Evolutionary conservation across 768 basidiomycete genomes (phyloP), one percentile per base, ranked within the genome.

Genomic region (Macrolepiota dolichaula): DNA sequence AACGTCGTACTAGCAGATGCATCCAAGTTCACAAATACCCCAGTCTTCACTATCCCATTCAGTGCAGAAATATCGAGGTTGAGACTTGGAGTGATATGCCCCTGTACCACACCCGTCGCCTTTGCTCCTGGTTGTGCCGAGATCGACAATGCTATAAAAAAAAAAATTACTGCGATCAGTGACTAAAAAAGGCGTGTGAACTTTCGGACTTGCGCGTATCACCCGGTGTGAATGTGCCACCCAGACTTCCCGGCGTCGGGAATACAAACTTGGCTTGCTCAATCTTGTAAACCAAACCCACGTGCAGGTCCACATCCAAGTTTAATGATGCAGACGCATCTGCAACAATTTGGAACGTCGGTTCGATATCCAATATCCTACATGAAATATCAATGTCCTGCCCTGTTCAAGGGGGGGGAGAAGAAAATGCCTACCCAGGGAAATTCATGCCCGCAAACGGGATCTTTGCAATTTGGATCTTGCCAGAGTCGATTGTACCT

Each of bases 371-470:
- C 32, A 85, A 63, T 51, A 85, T 73, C 3, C 81, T 81, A 52
- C 3, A n/a, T 22, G 38, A 22, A 12, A 17, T 37, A 42, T 44
- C 17, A 27, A 17, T 57, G 24, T 49, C 3, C 57, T n/a, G 32
- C 4, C 19, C 42, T 13, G 19, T 7, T n/a, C n/a, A n/a, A n/a
- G n/a, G n/a, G n/a, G n/a, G n/a, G n/a, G n/a, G n/a, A n/a, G n/a
- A 54, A 37, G 40, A 36, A 32, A 5, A 4, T n/a, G 65, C 73
- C 15, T 69, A 80, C 80, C 77, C 81, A 46, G 82, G 80, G 68
- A 84, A 76, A 65, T 79, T 76, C 17, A 84, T 71, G 6, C 80
- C 82, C 1, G 80, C 80, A 57, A 85, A 71, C 1, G 78, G 78
- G 35, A 77, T 63, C 52, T 76, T 67, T 42, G 80, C 72, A 13